Evolutionary conservation across 2,329 filamentous ascomycete genomes (phyloP), one percentile per base, ranked within the genome.

Genomic region (Fusarium marasasianum): DNA sequence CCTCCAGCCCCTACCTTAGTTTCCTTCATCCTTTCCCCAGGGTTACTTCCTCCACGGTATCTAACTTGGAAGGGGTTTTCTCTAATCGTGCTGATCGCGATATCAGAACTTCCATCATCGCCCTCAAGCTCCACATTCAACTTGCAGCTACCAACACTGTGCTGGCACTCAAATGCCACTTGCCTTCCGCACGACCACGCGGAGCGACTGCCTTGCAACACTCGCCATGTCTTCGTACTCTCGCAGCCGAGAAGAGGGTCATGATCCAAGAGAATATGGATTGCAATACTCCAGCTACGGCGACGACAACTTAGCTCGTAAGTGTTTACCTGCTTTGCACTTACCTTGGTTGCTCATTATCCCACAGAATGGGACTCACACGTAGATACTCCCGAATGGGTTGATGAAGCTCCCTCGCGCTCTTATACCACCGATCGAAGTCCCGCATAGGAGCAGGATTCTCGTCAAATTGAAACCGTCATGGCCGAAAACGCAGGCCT

Each of bases 251-350:
- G 35, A 29, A 38, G 24, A 40, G 3, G 50, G 4, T 2, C 17
- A 1, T 18, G 7, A 13, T 3, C 18, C 1, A 22, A 8, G 48
- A 8, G 12, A 26, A 3, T 6, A 8, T 26, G 17, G 12, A 53
- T 7, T 17, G 1, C 48, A 53, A 6, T 37, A 11, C 12, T 6
- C 48, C n/a, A 24, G 48, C 31, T 8, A 51, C 17, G 17, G 12
- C 2, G 11, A 20, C 6, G 8, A 11, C 1, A 24, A 24, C 17
- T 31, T 24, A 12, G n/a, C 48, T 24, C 8, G 31, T 35, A 51
- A 35, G 31, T 51, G 8, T 14, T 3, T 20, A 20, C 15, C 15
- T 18, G 15, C 8, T 33, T 33, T 4, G 22, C 11, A 14, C 5
- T 24, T 18, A 51, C 1, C 15, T 13, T 50, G 22, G 15, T 33